A percentile compares a stretch with the other conserved stretches of the same genome.
These are phyloP conservation scores for Vitis hybrid DNA, from an alignment of 177 flowering plant species.

Conservation along the genomic window DNA sequence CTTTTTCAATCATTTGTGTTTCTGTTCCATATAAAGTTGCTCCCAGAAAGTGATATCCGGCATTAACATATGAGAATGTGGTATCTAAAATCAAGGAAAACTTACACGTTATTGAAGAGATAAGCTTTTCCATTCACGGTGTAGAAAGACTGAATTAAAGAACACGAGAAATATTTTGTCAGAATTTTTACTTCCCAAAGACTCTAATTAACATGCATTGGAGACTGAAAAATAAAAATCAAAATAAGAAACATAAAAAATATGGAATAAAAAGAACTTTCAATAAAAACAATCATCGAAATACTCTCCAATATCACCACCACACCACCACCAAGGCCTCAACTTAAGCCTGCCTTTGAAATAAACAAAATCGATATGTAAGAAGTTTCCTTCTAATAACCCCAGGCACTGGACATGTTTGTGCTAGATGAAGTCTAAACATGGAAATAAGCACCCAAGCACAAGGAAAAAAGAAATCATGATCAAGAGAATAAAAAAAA, in stretches of 20 bases:
- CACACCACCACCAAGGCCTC: too few species aligned
- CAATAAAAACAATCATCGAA: not conserved
- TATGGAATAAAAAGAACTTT: not conserved
- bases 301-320: too few species aligned
- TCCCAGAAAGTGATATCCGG: not conserved
- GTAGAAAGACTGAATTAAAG: constrained; percentile 63
- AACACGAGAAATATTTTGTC: constrained; percentile 26
- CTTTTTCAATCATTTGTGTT: too few species aligned
- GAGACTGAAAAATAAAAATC: not conserved
- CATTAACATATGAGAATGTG: not conserved
- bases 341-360: too few species aligned
- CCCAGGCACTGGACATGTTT: too few species aligned
- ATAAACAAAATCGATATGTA: too few species aligned
- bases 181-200: constrained; percentile 13
- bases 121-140: constrained; percentile 81
- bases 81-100: constrained; percentile 33
- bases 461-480: not conserved
- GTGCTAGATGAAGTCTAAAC: not conserved
- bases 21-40: not conserved
- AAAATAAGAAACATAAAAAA: too few species aligned
- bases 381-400: too few species aligned
- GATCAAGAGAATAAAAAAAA: not conserved
- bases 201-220: constrained; percentile 6
- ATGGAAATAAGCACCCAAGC: not conserved
- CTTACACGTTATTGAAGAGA: constrained; percentile 85